phyloP scores from a whole-genome alignment of 2,329 filamentous ascomycete species.

The Pseudogymnoascus sp. region DNA sequence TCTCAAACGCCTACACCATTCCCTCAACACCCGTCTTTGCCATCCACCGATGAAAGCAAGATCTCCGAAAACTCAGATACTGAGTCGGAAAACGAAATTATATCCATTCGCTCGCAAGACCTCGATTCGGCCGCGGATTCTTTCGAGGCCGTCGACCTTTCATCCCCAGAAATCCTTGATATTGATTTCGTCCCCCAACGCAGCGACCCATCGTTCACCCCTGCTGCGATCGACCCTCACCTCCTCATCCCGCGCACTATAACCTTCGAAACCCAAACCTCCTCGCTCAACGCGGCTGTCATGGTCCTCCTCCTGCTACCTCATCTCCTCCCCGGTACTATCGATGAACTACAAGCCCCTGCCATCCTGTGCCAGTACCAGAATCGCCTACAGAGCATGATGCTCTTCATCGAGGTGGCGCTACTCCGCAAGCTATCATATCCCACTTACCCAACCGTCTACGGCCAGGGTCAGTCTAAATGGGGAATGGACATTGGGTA shows the following conservation, averaged over 20 bases:
- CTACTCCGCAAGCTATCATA: conserved; percentile 52
- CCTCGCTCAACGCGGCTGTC: conserved; percentile 50
- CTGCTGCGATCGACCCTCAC: conserved; percentile 48
- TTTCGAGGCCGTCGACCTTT: not conserved
- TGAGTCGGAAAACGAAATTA: conserved; percentile 12
- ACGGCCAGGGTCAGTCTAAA: conserved; percentile 45
- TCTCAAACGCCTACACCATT: not conserved
- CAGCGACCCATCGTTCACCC: conserved; percentile 48
- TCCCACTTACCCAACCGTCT: conserved; percentile 47
- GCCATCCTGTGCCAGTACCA: conserved; percentile 54
- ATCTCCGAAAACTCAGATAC: conserved; percentile 2
- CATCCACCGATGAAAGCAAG: conserved; percentile 7
- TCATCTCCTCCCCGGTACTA: conserved; percentile 45
- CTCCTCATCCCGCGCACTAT: conserved; percentile 46
- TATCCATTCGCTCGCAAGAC: conserved; percentile 10
- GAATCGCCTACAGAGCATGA: conserved; percentile 49
- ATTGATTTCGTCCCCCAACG: conserved; percentile 53
- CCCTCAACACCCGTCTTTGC: conserved; percentile 20
- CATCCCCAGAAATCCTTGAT: conserved; percentile 38
- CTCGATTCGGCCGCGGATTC: not conserved
- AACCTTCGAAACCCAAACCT: conserved; percentile 47
- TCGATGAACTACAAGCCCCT: conserved; percentile 47
- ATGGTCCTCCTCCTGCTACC: conserved; percentile 54
- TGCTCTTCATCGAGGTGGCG: conserved; percentile 52
- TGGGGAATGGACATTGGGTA: conserved; percentile 46